Conservation (phyloP, 495 filamentous ascomycete species). For the Aspergillus panamensis region DNA sequence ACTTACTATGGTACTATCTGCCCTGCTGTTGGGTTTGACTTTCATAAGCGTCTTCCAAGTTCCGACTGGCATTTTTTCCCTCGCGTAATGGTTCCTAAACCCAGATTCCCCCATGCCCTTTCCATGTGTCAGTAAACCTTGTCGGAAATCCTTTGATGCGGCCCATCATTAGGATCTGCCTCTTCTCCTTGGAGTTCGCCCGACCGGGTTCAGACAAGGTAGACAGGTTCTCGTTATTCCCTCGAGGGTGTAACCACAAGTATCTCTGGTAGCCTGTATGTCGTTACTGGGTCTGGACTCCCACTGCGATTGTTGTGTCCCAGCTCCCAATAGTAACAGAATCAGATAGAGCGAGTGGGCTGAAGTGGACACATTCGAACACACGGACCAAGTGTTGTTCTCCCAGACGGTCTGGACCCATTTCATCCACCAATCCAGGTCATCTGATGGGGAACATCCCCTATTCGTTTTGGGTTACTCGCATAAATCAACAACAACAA, state of each 20-base stretch:
- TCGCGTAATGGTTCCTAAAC: background rate
- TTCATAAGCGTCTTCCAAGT: conserved; percentile 15
- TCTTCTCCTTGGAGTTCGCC: background rate
- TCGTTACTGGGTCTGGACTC: no score
- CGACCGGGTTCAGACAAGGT: background rate
- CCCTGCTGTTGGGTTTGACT: background rate
- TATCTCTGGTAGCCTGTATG: background rate
- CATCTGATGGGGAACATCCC: conserved; percentile 2
- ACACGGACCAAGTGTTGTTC: conserved; percentile 24
- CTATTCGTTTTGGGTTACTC: background rate
- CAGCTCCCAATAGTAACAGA: background rate
- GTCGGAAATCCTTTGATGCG: background rate
- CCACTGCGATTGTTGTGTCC: no score
- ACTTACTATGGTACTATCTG: background rate
- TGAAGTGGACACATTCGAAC: conserved; percentile 1
- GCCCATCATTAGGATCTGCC: background rate
- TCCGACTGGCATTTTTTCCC: background rate
- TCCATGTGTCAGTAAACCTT: background rate
- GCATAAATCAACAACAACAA: background rate
- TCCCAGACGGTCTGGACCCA: conserved; percentile 18
- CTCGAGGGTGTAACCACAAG: background rate
- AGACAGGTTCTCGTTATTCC: background rate
- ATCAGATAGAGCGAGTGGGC: background rate
- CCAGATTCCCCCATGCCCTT: background rate
- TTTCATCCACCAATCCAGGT: conserved; percentile 5